Percentiles rank a stretch among this genome's conserved stretches.
Evolutionary conservation across 768 basidiomycete species (phyloP).

Genomic region (Boletus reticulatus): DNA sequence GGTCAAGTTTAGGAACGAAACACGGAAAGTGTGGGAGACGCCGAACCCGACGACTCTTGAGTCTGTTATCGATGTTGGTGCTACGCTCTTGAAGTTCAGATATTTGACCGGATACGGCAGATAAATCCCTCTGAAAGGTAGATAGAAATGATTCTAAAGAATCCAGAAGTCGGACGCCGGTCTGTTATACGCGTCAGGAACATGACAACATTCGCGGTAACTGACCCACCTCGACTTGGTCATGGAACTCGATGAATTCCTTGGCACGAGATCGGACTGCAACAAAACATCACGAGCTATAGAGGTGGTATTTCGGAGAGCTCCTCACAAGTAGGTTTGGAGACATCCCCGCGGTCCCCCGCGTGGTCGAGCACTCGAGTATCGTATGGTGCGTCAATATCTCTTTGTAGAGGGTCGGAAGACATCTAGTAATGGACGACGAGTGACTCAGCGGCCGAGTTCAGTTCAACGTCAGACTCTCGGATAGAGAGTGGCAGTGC

Average conservation of each 20-base stretch:
- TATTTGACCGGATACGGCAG: constrained; percentile 94
- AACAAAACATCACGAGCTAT: not conserved
- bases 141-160: constrained; percentile 90
- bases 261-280: constrained; percentile 42
- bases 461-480: no score
- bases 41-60: constrained; percentile 81
- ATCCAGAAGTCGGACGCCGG: constrained; percentile 80
- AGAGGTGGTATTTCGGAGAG: not conserved
- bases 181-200: constrained; percentile 44
- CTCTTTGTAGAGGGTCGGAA: not conserved
- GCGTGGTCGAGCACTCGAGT: not conserved
- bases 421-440: not conserved
- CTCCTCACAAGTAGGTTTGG: constrained; percentile 16
- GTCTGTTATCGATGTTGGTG: constrained; percentile 83
- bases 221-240: constrained; percentile 74
- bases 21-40: not conserved
- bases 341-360: not conserved
- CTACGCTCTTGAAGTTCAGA: constrained; percentile 89
- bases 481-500: constrained; percentile 13
- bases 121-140: constrained; percentile 92
- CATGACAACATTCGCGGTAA: not conserved
- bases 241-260: constrained; percentile 86
- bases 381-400: not conserved
- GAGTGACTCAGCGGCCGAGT: no score
- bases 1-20: constrained; percentile 1